Base-by-base conservation (phyloP, 306 rosid species). In the Quercus dentata region DNA sequence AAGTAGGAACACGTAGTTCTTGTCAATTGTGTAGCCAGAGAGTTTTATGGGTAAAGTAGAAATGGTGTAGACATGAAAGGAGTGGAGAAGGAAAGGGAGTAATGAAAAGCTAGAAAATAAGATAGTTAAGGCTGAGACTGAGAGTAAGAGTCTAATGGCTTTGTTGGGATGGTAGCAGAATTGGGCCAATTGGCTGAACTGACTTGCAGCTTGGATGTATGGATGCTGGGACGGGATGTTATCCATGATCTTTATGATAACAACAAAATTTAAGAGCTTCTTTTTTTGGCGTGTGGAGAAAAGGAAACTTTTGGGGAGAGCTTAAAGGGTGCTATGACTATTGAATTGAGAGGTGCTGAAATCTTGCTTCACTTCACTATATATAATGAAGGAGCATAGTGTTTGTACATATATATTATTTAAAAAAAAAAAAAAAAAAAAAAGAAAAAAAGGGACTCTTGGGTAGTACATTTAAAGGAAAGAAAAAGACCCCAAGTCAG, bases 1-100 rank as follows among this genome's bases (percentile, higher is more conserved):
- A 56, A 94, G 73, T 65, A 90, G 87, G 80, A 94, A 94, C 82
- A 89, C 80, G 86, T 80, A 85, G 79, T 77, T 87, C 78, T 92
- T 94, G 63, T 65, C 88, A 38, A 84, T 20, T 19, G 59, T 52
- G 81, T 81, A 73, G 79, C 56, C 27, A 71, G 54, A 80, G 56
- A 55, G 74, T 63, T 86, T 84, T 73, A 76, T 67, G 21, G 87
- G 79, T 73, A 69, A 67, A 61, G 86, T 19, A 49, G 76, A 80
- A 10, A 75, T 20, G 69, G 10, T 20, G 69, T 14, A 71, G 44
- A 74, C 71, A n/a, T 82, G 78, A 41, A 79, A 70, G 74, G 59
- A 80, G 0, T 82, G 80, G 71, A 80, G 31, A 10, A 85, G 82
- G 1, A 84, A 75, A n/a, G 87, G 85, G 61, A 82, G 35, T 0